Base-by-base conservation (phyloP, 495 filamentous ascomycete species). In the Penicillium tannophilum region DNA sequence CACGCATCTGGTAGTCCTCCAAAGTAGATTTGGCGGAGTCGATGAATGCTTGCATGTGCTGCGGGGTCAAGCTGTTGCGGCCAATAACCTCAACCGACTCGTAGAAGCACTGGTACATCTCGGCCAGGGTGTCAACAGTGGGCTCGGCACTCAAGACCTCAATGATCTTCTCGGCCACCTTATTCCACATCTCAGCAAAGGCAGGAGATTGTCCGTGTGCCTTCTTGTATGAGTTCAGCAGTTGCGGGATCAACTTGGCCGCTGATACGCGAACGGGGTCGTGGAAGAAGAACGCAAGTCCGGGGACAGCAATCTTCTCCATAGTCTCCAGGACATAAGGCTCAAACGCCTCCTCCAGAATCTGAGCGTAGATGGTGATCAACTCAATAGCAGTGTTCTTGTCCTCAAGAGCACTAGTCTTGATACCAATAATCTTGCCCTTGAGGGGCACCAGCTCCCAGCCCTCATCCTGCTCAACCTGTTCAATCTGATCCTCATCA, bases 51-150 rank as follows among this genome's bases (percentile, higher is more conserved):
- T 79, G 76, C 91, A 98, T 91, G 69, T 96, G 87, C 44, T 86
- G 79, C 47, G 79, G 78, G 24, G 79, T 90, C 14, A 99, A 82
- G 67, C 87, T 92, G 63, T 89, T 83, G 74, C 89, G 88, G 56
- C 92, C 93, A 58, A 97, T 85, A 7, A 97, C 91, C 75, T 97
- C 94, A 17, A 99, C 90, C 7, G 90, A 96, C 73, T 99, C 95
- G 72, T 99, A 99, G 80, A 98, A 98, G 82, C 94, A 98, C 74
- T 98, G 93, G 71, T 97, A 99, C 91, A 99, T 96, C 76, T 98
- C 95, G 11, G 95, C 93, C 19, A 99, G 84, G 0, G 93, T 96
- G 63, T 99, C 95, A 46, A 99, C 90, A 0, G 92, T 92, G 8
- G 95, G 93, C 75, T 99, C 95, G 0, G 91, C 90, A 57, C 84